Percentiles rank a stretch among this genome's conserved stretches.
These are phyloP conservation scores for Xerocomellus amylosporus DNA, from an alignment of 768 basidiomycete species.

Conservation along the genomic window DNA sequence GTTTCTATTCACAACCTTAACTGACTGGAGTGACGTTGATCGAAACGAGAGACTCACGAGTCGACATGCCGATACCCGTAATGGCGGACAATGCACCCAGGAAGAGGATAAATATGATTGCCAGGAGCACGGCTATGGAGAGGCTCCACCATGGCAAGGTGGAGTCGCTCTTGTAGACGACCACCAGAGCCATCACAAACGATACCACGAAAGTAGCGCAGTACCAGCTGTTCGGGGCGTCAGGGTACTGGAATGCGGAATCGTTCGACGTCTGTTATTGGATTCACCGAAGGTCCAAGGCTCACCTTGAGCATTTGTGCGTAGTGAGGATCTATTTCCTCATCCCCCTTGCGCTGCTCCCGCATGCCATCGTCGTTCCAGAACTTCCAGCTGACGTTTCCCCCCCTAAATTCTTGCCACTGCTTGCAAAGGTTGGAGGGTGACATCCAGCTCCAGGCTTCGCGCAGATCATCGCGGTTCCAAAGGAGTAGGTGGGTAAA, in stretches of 20 bases:
- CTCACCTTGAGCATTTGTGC: constrained; percentile 47
- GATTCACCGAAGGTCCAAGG: constrained; percentile 11
- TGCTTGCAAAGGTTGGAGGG: constrained; percentile 29
- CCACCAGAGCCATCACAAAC: constrained; percentile 52
- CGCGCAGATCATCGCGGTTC: constrained; percentile 49
- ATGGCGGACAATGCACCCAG: constrained; percentile 54
- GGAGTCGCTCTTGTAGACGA: constrained; percentile 51
- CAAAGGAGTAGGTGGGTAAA: constrained; percentile 51
- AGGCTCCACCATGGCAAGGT: constrained; percentile 61
- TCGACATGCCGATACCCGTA: constrained; percentile 31
- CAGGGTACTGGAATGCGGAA: constrained; percentile 29
- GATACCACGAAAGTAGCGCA: constrained; percentile 20
- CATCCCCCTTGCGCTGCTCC: constrained; percentile 32
- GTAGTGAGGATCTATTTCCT: constrained; percentile 53
- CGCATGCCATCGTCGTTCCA: constrained; percentile 25
- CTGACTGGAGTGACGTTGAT: not conserved
- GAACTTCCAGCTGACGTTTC: constrained; percentile 40
- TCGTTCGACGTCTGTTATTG: not conserved
- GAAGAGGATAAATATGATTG: constrained; percentile 49
- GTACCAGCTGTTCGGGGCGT: constrained; percentile 36
- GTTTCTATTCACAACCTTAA: constrained; percentile 14
- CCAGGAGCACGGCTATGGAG: constrained; percentile 51
- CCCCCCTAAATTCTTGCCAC: constrained; percentile 24
- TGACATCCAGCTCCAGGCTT: constrained; percentile 46
- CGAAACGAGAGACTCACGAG: constrained; percentile 16